These are phyloP conservation scores for Hericium rajendrae DNA, from an alignment of 768 basidiomycete genomes.

Conservation along the genomic window DNA sequence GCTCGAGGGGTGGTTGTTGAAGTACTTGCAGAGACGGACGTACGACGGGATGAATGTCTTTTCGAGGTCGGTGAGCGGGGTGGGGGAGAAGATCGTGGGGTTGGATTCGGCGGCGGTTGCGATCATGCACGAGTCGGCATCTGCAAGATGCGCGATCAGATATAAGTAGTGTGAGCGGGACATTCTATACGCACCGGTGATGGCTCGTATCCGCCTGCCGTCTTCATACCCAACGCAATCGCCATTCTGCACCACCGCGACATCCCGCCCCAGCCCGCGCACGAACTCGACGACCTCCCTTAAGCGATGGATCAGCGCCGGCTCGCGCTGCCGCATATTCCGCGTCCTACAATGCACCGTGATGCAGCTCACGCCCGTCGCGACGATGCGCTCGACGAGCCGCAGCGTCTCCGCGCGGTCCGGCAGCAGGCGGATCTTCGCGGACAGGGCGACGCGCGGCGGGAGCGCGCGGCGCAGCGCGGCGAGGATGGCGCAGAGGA, in stretches of 20 bases:
- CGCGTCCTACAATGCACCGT: constrained; percentile 95
- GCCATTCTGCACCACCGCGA: constrained; percentile 92
- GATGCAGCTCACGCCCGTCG: constrained; percentile 80
- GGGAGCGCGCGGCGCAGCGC: constrained; percentile 68
- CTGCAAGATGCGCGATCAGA: constrained; percentile 23
- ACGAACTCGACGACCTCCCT: constrained; percentile 84
- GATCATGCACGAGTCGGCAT: constrained; percentile 90
- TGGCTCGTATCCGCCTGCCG: constrained; percentile 58
- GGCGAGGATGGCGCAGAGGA: constrained; percentile 80
- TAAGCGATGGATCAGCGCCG: constrained; percentile 69
- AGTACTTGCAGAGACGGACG: constrained; percentile 62
- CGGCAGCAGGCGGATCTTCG: constrained; percentile 86
- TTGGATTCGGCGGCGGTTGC: constrained; percentile 92
- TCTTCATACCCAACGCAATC: constrained; percentile 79
- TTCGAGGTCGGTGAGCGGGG: constrained; percentile 60
- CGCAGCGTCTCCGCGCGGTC: constrained; percentile 80
- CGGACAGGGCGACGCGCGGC: constrained; percentile 76
- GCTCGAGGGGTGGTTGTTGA: constrained; percentile 71
- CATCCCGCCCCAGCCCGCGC: constrained; percentile 54
- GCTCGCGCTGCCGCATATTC: constrained; percentile 79
- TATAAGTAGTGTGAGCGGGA: no score
- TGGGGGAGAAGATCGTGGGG: constrained; percentile 74
- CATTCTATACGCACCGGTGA: constrained; percentile 49
- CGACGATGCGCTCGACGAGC: constrained; percentile 80
- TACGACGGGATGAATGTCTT: constrained; percentile 61